A percentile compares a stretch with the other conserved stretches of the same genome.
Conservation (phyloP, 768 basidiomycete genomes). For the Austroboletus eburneus region DNA sequence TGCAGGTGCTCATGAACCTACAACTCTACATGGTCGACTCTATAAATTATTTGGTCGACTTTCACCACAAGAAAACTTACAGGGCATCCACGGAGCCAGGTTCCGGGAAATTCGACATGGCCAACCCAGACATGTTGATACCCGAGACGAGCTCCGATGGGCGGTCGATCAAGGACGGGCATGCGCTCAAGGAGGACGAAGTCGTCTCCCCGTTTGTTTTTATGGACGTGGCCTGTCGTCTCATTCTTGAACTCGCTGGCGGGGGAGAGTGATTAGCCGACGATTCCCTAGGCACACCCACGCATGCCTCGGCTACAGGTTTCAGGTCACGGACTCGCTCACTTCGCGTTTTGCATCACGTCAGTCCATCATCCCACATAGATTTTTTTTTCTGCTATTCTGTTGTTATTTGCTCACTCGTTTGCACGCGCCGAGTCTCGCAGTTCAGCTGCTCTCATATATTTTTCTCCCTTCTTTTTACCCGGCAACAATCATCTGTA, state of each 20-base stretch:
- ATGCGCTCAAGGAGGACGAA: constrained; percentile 48
- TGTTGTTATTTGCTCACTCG: constrained; percentile 12
- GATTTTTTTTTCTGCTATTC: constrained; percentile 10
- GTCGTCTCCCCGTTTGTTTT: constrained; percentile 89
- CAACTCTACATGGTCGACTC: constrained; percentile 96
- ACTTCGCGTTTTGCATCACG: constrained; percentile 6
- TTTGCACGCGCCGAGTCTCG: constrained; percentile 3
- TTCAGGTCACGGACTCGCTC: not conserved
- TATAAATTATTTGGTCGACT: constrained; percentile 96
- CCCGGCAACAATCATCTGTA: constrained; percentile 18
- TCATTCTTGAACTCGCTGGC: constrained; percentile 92
- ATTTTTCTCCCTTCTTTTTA: not conserved
- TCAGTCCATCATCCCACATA: constrained; percentile 8
- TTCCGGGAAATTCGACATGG: constrained; percentile 71
- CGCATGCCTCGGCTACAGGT: not conserved
- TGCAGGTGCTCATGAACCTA: constrained; percentile 91
- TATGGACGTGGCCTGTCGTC: constrained; percentile 90
- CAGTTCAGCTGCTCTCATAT: not conserved
- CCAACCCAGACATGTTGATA: constrained; percentile 25
- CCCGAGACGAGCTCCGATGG: constrained; percentile 55
- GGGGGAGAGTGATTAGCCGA: constrained; percentile 37
- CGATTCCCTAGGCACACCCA: not conserved
- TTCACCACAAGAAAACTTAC: constrained; percentile 96
- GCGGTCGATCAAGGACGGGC: constrained; percentile 49
- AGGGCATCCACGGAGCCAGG: constrained; percentile 63